Conservation (phyloP, 2,329 filamentous ascomycete genomes). For the Ceratocystis colombiana region DNA sequence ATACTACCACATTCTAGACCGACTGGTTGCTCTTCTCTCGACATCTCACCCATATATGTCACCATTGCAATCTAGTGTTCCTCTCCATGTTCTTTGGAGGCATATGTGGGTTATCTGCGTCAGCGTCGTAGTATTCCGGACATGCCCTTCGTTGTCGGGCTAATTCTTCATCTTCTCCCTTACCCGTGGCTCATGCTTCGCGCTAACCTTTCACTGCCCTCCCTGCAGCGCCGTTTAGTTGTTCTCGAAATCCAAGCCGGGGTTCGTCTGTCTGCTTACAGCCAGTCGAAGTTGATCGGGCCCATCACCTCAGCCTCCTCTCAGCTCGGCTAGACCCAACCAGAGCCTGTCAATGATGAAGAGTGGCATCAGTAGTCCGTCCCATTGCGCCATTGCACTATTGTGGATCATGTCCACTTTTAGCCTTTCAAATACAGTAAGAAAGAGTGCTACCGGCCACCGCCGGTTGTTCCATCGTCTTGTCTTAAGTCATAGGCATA, state of each 20-base stretch:
- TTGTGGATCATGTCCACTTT: slow-evolving; percentile 16
- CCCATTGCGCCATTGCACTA: slow-evolving; percentile 23
- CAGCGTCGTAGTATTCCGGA: background rate
- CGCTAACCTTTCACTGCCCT: too few species aligned
- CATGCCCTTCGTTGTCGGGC: too few species aligned
- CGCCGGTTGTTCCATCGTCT: background rate
- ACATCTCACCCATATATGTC: background rate
- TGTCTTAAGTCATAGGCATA: background rate
- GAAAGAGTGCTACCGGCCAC: background rate
- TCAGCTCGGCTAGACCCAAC: background rate
- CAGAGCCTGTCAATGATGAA: background rate
- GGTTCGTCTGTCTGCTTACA: too few species aligned
- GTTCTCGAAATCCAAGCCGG: too few species aligned
- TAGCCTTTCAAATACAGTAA: background rate
- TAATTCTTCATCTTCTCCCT: too few species aligned
- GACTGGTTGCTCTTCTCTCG: background rate
- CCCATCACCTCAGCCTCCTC: background rate
- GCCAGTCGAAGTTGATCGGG: background rate
- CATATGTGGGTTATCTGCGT: background rate
- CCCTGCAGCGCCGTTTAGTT: too few species aligned
- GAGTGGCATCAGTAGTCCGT: slow-evolving; percentile 17
- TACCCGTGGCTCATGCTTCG: too few species aligned
- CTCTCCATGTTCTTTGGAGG: background rate
- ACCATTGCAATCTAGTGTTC: background rate
- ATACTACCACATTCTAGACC: background rate